Conservation (phyloP, 768 basidiomycete species). For the Galerina sulciceps region DNA sequence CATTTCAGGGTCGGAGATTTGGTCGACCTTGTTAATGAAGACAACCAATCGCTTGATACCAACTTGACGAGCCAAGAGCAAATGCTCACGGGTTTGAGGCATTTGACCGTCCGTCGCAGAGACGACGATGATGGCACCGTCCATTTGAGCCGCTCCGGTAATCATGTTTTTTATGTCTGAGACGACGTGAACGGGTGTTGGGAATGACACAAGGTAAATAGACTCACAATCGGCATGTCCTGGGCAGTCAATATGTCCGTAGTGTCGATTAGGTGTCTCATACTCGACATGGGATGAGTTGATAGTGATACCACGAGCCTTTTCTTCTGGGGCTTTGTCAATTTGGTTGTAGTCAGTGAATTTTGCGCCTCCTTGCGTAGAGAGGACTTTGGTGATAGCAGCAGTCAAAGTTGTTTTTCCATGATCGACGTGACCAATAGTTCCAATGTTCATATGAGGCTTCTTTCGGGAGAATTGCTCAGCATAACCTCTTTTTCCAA, state of each 20-base stretch:
- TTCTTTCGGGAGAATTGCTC: constrained; percentile 78
- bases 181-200: background rate
- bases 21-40: constrained; percentile 99
- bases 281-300: constrained; percentile 99
- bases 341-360: constrained; percentile 98
- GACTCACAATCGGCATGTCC: constrained; percentile 91
- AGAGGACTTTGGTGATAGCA: constrained; percentile 92
- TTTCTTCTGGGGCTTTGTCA: constrained; percentile 99
- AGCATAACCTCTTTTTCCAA: constrained; percentile 72
- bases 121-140: constrained; percentile 94
- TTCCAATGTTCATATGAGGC: constrained; percentile 95
- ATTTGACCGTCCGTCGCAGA: constrained; percentile 99
- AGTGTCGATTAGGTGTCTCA: constrained; percentile 87
- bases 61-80: constrained; percentile 96
- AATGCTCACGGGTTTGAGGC: constrained; percentile 98
- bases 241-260: constrained; percentile 98
- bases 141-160: constrained; percentile 98
- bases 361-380: constrained; percentile 73
- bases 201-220: constrained; percentile 11
- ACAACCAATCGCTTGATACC: constrained; percentile 97
- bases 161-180: constrained; percentile 98
- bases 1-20: constrained; percentile 97
- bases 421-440: constrained; percentile 96
- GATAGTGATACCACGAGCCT: constrained; percentile 99
- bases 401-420: constrained; percentile 98